A percentile compares a stretch with the other conserved stretches of the same genome.
phyloP scores from a whole-genome alignment of 2,329 filamentous ascomycete genomes.

The Monilinia fructicola region DNA sequence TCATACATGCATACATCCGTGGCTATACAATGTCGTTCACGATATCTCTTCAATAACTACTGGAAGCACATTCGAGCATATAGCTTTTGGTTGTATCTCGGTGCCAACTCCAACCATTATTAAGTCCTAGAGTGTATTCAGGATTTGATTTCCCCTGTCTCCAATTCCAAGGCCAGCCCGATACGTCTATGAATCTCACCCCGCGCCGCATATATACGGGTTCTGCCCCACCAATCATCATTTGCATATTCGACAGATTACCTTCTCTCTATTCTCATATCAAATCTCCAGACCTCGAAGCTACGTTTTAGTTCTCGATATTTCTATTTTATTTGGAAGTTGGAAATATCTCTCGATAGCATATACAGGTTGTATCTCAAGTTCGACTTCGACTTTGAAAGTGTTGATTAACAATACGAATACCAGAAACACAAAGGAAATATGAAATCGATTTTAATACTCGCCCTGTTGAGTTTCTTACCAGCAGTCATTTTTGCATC shows the following conservation, averaged over 20 bases:
- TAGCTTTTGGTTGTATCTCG: not conserved
- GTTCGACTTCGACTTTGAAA: not conserved
- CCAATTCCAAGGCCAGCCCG: not conserved
- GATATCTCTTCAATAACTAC: not conserved
- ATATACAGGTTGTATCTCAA: no score
- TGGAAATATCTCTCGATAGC: not conserved
- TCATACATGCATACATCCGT: not conserved
- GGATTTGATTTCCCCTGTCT: not conserved
- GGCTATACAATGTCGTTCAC: not conserved
- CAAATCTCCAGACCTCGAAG: not conserved
- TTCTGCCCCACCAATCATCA: constrained; percentile 12
- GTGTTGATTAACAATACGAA: not conserved
- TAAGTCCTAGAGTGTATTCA: not conserved
- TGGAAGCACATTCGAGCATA: no score
- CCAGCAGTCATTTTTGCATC: not conserved
- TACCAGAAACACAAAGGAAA: not conserved
- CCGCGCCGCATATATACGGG: not conserved
- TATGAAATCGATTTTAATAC: not conserved
- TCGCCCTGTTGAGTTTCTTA: not conserved
- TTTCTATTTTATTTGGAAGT: not conserved
- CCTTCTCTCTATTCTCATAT: not conserved
- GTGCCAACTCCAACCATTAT: not conserved
- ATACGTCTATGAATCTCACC: not conserved
- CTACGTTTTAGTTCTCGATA: not conserved
- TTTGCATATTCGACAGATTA: not conserved